These are phyloP conservation scores for Nannochloropsis gaditana DNA, from an alignment of 108 stramenopile genomes.

Conservation along the genomic window DNA sequence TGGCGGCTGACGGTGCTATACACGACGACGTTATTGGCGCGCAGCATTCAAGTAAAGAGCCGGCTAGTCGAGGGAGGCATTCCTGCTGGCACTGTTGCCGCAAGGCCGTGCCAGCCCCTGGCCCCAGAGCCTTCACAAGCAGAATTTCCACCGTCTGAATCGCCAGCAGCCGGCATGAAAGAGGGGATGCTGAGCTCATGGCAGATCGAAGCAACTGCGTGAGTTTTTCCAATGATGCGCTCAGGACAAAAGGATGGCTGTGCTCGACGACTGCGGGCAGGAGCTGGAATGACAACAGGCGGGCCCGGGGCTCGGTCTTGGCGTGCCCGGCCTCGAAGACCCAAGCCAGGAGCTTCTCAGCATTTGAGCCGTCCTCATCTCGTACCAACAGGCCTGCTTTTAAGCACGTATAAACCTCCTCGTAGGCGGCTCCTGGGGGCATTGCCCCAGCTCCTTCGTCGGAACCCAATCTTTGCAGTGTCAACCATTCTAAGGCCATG, in stretches of 20 bases:
- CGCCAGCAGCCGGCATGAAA: not conserved
- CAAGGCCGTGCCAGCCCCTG: not conserved
- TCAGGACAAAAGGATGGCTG: not conserved
- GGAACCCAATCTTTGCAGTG: not conserved
- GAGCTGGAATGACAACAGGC: not conserved
- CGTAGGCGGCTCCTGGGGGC: not conserved
- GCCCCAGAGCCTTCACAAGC: not conserved
- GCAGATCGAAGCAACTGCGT: conserved; percentile 1
- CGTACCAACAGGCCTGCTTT: not conserved
- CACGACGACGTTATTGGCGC: not conserved
- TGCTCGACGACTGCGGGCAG: not conserved
- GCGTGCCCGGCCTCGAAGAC: not conserved
- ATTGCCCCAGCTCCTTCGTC: not conserved
- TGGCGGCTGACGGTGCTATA: not conserved
- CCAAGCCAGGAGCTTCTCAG: not conserved
- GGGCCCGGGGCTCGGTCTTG: not conserved
- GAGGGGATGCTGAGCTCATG: not conserved
- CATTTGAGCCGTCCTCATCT: not conserved
- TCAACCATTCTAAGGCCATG: conserved; percentile 14
- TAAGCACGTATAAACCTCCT: not conserved
- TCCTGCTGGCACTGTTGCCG: not conserved
- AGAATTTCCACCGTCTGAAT: not conserved
- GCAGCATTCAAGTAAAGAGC: not conserved
- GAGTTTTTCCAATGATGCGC: not conserved
- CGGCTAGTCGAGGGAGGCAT: not conserved